Base-by-base conservation (phyloP, 148 eudicot genomes). In the Spergularia bocconei region DNA sequence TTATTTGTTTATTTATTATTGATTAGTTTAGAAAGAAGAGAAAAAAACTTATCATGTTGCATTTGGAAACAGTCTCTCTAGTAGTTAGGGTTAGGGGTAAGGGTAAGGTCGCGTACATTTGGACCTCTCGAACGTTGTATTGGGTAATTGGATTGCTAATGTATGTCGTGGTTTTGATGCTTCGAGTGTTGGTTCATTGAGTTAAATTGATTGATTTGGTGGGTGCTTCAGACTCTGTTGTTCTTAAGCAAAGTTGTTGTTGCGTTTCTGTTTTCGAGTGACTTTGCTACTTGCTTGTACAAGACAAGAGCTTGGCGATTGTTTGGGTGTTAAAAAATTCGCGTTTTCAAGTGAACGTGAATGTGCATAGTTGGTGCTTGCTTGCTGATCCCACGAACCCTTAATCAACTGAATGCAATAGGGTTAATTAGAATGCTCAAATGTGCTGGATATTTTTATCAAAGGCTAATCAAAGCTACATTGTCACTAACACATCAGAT, bases 131-230 rank as follows among this genome's bases (percentile, higher is more conserved):
- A 5, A 58, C 7, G 62, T n/a, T 58, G 62, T 58, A 7, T 58
- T 19, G 62, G 62, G 25, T 44, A 6, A 44, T 44, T 44, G 48
- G 48, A 44, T 44, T 44, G 8, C 5, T 44, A 9, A 2, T 58
- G 60, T 56, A 56, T 61, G 29, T 61, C 64, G 25, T 20, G 25
- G 15, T 61, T 61, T 61, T 21, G 36, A 61, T 4, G 29, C 38
- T 23, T 11, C 10, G 14, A 41, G 16, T 62, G 16, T 56, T 53
- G 52, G 11, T 65, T 23, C 16, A 0, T 17, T 21, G 63, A n/a
- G 56, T 29, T 62, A 41, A 29, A 29, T 68, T 60, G 69, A 69
- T 62, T 23, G 62, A 51, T 15, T 69, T 70, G 36, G 36, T 63
- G 17, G 48, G 7, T 44, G 63, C 20, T 44, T 61, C 4, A 36